Conservation (phyloP, 164 flowering plant species). For the Santalum album region DNA sequence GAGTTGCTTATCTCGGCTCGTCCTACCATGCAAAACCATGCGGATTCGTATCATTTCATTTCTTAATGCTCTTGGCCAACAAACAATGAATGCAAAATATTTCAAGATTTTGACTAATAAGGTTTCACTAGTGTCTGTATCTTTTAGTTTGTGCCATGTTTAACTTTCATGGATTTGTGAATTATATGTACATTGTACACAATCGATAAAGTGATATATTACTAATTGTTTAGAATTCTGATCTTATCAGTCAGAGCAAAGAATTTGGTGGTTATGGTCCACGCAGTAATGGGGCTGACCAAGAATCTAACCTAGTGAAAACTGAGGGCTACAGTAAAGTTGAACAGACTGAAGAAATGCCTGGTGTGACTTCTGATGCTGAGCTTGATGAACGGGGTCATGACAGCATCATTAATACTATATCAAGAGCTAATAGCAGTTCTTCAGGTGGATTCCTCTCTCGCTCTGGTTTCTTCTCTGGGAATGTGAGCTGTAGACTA, state of each 20-base stretch:
- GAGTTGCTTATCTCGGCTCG: no score
- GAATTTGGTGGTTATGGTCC: slow-evolving; percentile 20
- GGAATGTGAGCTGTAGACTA: slow-evolving; percentile 62
- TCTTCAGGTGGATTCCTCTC: slow-evolving; percentile 54
- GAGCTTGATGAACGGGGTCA: slow-evolving; percentile 40
- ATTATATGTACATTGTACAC: neutral
- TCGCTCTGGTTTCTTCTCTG: slow-evolving; percentile 59
- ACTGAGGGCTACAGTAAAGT: slow-evolving; percentile 22
- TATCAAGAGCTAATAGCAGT: slow-evolving; percentile 33
- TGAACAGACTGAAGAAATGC: slow-evolving; percentile 27
- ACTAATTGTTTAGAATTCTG: slow-evolving; percentile 23
- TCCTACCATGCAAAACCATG: no score
- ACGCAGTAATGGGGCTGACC: slow-evolving; percentile 18
- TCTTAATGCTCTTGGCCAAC: no score
- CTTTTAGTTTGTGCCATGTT: neutral
- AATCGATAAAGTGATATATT: neutral
- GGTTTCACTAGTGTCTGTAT: neutral
- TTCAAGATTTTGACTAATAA: no score
- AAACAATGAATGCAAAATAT: no score
- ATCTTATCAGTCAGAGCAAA: slow-evolving; percentile 21
- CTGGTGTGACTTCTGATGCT: slow-evolving; percentile 24
- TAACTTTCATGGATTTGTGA: neutral
- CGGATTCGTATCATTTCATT: no score
- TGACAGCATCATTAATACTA: slow-evolving; percentile 15
- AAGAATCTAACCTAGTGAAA: slow-evolving; percentile 23